Evolutionary conservation across 768 basidiomycete species (phyloP), one percentile per base, ranked within the genome.

Genomic region (Lactarius sp.): DNA sequence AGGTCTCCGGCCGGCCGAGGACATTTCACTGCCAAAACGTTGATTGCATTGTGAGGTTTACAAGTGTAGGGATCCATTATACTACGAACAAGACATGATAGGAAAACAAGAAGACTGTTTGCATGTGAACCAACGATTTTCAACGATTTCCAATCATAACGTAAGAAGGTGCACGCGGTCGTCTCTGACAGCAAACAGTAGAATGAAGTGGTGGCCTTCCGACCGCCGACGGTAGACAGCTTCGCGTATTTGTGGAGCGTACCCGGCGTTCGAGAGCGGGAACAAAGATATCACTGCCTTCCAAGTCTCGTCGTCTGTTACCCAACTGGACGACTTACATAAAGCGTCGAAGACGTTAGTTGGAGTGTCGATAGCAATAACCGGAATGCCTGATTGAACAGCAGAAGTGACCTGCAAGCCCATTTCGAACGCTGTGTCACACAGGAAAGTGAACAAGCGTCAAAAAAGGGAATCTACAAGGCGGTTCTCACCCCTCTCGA

Each of bases 261-360:
- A 91, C 3, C 80, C 79, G 7, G 81, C 76, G 56, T 83, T 81
- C 51, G 82, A 78, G 33, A 80, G 74, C 0, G 86, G 83, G 72
- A 90, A 87, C 9, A 73, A 72, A 0, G 78, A 75, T 7, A 79
- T 70, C 44, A 91, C 78, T 2, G 76, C 63, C 73, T 85, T 87
- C 88, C 91, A 90, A 0, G 78, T 77, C 44, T 92, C 88, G 50
- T 93, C 91, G 64, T 90, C 88, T 5, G 79, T 80, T 31, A 91
- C 73, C 91, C 91, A 92, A 16, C 75, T 71, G 4, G 83, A 70
- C 41, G 72, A 83, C 69, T 77, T 80, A 34, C 79, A 78, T 77
- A 93, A 81, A 2, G 77, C 69, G 52, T 90, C 87, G 66, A 91
- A 91, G 1, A 84, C 79, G 7, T 75, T 62, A 0, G 79, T 72